Conservation (phyloP, 768 basidiomycete species). For the Amanita exitialis region DNA sequence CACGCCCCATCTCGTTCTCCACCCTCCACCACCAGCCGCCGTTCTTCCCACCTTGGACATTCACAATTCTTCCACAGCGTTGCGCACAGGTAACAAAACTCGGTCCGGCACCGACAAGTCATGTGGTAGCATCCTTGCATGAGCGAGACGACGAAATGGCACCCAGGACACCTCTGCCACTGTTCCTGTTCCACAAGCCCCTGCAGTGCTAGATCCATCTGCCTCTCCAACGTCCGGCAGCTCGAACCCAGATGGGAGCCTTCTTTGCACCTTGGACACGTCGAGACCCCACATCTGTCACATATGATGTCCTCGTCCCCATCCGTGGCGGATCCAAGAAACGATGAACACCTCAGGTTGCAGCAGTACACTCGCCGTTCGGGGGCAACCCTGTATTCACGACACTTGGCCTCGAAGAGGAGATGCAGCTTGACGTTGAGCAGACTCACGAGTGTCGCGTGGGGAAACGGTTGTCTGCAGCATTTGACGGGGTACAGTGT, state of each 20-base stretch:
- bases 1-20: constrained; percentile 1
- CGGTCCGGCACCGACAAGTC: constrained; percentile 44
- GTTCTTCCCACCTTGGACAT: constrained; percentile 61
- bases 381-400: constrained; percentile 12
- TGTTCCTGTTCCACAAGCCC: constrained; percentile 32
- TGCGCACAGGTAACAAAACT: constrained; percentile 63
- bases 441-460: neutral
- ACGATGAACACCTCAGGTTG: constrained; percentile 10
- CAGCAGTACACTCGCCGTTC: constrained; percentile 12
- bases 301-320: constrained; percentile 1
- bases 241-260: constrained; percentile 25
- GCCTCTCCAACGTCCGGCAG: constrained; percentile 17
- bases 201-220: constrained; percentile 21
- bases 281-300: neutral
- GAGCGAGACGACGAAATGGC: constrained; percentile 47
- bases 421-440: constrained; percentile 7
- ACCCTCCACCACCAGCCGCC: neutral
- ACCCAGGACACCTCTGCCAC: constrained; percentile 61
- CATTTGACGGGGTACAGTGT: constrained; percentile 13
- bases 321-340: neutral
- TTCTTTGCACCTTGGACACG: constrained; percentile 31
- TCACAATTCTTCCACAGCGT: constrained; percentile 50
- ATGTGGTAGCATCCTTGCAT: constrained; percentile 54
- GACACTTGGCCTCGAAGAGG: constrained; percentile 8
- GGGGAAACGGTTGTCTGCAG: constrained; percentile 11